phyloP scores from a whole-genome alignment of 441 rosid species.

The Melastoma candidum region DNA sequence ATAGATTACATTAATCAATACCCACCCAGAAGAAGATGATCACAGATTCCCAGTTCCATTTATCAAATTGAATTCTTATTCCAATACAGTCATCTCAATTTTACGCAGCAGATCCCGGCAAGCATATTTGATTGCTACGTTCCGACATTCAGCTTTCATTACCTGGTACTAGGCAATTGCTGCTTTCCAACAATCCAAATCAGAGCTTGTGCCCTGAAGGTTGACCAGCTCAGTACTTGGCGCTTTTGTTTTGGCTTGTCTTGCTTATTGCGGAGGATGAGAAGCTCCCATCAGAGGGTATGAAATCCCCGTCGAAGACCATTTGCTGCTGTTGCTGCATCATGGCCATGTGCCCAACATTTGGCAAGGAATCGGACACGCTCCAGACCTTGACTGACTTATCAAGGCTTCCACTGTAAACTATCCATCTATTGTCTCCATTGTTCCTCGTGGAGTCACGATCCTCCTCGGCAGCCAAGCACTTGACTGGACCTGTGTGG shows the following conservation, averaged over 20 bases:
- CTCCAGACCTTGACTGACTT: constrained; percentile 94
- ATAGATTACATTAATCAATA: too few relatives aligned
- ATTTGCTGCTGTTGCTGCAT: constrained; percentile 29
- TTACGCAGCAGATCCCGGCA: too few relatives aligned
- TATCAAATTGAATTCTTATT: too few relatives aligned
- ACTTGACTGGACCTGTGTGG: constrained; percentile 86
- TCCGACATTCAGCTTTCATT: too few relatives aligned
- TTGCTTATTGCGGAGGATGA: constrained; percentile 26
- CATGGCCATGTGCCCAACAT: constrained; percentile 27
- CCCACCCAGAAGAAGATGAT: too few relatives aligned
- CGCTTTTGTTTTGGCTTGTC: constrained; percentile 23
- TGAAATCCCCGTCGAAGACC: constrained; percentile 26
- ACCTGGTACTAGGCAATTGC: too few relatives aligned
- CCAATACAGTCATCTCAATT: too few relatives aligned
- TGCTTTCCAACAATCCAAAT: too few relatives aligned
- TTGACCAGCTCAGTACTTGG: constrained; percentile 5
- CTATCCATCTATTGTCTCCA: constrained; percentile 45
- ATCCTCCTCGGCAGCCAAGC: constrained; percentile 61
- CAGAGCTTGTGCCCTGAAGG: not conserved
- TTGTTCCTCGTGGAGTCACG: constrained; percentile 20
- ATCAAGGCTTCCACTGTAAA: constrained; percentile 86
- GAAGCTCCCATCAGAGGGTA: constrained; percentile 38
- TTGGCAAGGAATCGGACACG: constrained; percentile 60
- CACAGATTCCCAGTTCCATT: too few relatives aligned
- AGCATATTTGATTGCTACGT: too few relatives aligned